A percentile compares a stretch with the other conserved stretches of the same genome.
Evolutionary conservation across 805 yeast species (phyloP).

Genomic region (Kuraishia floccosa): DNA sequence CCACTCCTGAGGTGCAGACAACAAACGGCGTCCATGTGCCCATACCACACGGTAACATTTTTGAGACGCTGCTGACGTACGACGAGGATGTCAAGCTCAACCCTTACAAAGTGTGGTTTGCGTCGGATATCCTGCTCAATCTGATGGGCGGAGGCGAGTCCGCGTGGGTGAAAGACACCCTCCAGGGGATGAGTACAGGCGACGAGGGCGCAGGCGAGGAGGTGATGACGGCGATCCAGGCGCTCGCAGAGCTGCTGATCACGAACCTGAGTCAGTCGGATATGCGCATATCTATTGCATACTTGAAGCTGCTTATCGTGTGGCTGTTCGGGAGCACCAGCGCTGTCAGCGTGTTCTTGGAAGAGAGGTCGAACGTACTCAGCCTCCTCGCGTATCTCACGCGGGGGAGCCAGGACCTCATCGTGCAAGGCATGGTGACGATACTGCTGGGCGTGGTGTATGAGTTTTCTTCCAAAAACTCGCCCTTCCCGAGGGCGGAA

Average conservation of each 20-base stretch:
- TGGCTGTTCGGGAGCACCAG: conserved; percentile 73
- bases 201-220: conserved; percentile 56
- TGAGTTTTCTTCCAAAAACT: conserved; percentile 55
- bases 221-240: conserved; percentile 57
- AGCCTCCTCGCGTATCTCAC: conserved; percentile 59
- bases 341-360: conserved; percentile 67
- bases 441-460: conserved; percentile 66
- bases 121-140: conserved; percentile 52
- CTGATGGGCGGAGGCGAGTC: conserved; percentile 46
- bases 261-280: conserved; percentile 52
- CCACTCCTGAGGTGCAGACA: background rate
- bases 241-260: conserved; percentile 63
- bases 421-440: conserved; percentile 60
- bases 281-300: conserved; percentile 69
- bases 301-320: conserved; percentile 56
- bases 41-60: conserved; percentile 45
- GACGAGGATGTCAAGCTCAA: conserved; percentile 64
- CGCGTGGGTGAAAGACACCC: conserved; percentile 32
- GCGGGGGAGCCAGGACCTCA: conserved; percentile 25
- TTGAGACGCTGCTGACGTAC: conserved; percentile 63
- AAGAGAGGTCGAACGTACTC: conserved; percentile 54
- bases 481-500: conserved; percentile 53
- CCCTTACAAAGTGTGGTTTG: conserved; percentile 84
- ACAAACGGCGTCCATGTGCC: conserved; percentile 3
- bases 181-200: conserved; percentile 45